Conservation (phyloP, 176 grass and related monocot species). For the Guadua angustifolia region DNA sequence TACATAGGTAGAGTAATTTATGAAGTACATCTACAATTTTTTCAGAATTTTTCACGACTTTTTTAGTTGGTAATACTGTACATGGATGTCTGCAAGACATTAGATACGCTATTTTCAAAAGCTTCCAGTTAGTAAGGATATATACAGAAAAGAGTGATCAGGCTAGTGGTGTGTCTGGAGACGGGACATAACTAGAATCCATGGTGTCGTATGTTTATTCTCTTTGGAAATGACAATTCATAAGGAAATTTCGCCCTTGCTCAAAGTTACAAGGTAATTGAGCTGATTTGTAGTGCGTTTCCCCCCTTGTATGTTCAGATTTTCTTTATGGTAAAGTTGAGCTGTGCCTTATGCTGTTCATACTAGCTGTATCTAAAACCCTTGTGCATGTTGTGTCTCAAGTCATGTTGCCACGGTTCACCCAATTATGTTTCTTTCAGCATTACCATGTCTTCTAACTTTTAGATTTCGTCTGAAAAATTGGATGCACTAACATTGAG, state of each 20-base stretch:
- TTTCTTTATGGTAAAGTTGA: background rate
- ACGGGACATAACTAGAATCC: background rate
- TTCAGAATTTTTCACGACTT: too few species aligned
- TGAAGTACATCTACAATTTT: too few species aligned
- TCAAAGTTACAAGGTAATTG: background rate
- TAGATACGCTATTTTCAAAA: too few species aligned
- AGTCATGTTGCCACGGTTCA: background rate
- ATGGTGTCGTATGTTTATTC: background rate
- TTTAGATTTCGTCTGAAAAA: background rate
- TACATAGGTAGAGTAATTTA: too few species aligned
- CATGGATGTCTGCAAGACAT: too few species aligned
- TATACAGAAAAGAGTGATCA: background rate
- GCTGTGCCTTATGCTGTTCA: background rate
- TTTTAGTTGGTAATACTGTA: too few species aligned
- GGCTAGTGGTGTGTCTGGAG: background rate
- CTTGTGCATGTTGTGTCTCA: background rate
- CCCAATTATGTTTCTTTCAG: conserved; percentile 1
- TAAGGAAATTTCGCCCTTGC: background rate
- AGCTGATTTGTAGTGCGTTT: background rate
- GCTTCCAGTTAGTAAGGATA: too few species aligned
- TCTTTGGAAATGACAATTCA: background rate
- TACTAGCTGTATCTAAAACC: background rate
- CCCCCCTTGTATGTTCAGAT: background rate
- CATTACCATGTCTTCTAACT: background rate
- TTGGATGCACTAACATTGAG: background rate